Base-by-base conservation (phyloP, 805 yeast genomes). In the Metschnikowia sp. region DNA sequence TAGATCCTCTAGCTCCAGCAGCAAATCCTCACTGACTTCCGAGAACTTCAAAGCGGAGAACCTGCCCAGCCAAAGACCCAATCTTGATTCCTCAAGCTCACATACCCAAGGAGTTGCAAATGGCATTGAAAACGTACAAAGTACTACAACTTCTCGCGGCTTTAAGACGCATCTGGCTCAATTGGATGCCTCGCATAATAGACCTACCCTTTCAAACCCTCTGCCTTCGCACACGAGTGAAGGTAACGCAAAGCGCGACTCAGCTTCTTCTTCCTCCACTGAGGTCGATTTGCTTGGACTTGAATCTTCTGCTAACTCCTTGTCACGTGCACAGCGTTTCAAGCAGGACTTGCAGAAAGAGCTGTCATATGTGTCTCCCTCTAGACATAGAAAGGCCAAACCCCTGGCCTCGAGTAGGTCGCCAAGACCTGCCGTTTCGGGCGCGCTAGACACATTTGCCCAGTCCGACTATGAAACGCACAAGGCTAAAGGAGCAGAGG, bases 401-500 rank as follows among this genome's bases (percentile, higher is more conserved):
- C 31, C 47, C 5, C 19, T 48, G 2, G 26, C 34, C 3, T 13
- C 36, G 8, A 13, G 26, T 6, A n/a, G 13, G 4, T 9, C 41
- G 4, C 13, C 54, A 3, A 49, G 52, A 28, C 33, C 50, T 8
- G 51, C 61, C 1, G 45, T 59, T 1, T 30, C 45, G 4, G 58
- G 48, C 22, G 63, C 68, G 1, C 54, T 73, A 41, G 66, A 73
- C 54, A 69, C 70, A 36, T 68, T 74, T 55, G 65, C 66, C 32
- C 69, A 68, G 54, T 67, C 68, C 35, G 67, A 69, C 68, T 55
- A 82, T 69, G 69, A 72, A 8, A 76, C 75, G 22, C 69, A 74
- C 29, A 80, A 82, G 50, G 66, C 64, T 8, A 74, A 74, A 26
- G 99, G 90, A 6, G 69, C 80, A 7, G 75, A 74, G 13, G 75